These are phyloP conservation scores for Singerocomus rubriflavus DNA, from an alignment of 1,284 basidiomycete species.

Conservation along the genomic window DNA sequence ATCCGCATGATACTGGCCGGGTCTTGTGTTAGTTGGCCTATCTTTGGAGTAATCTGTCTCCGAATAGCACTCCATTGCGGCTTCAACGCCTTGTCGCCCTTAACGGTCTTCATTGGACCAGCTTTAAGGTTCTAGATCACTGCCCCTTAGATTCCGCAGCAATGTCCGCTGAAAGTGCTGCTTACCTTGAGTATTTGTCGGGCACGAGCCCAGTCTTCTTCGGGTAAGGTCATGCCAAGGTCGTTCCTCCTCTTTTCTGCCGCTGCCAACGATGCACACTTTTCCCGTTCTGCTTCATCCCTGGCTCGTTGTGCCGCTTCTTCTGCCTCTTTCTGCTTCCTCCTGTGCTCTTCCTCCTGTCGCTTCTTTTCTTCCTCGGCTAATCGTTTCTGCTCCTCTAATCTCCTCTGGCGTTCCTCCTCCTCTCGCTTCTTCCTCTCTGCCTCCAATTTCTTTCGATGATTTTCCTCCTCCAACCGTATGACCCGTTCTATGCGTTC, in stretches of 20 bases:
- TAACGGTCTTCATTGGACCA: conserved; percentile 72
- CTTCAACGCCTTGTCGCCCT: conserved; percentile 57
- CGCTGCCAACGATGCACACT: conserved; percentile 34
- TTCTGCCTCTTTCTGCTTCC: conserved; percentile 36
- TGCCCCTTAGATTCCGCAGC: conserved; percentile 22
- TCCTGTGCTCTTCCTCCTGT: conserved; percentile 38
- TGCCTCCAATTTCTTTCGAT: conserved; percentile 47
- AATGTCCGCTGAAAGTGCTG: conserved; percentile 12
- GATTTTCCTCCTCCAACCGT: conserved; percentile 61
- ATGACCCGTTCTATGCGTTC: conserved; percentile 63
- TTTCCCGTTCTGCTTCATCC: conserved; percentile 31
- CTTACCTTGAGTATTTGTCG: conserved; percentile 59
- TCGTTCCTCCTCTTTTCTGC: conserved; percentile 32
- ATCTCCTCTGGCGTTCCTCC: conserved; percentile 41
- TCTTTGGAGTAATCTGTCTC: conserved; percentile 84
- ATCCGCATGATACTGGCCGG: conserved; percentile 65
- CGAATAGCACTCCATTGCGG: conserved; percentile 63
- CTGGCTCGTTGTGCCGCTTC: conserved; percentile 37
- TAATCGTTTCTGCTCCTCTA: conserved; percentile 39
- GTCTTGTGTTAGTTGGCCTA: conserved; percentile 91
- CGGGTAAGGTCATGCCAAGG: conserved; percentile 50
- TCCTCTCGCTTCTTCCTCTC: conserved; percentile 48
- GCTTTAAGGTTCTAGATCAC: conserved; percentile 61
- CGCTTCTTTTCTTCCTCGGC: conserved; percentile 29
- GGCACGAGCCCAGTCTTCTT: conserved; percentile 68